Evolutionary conservation across 768 basidiomycete genomes (phyloP).

Genomic region (Piloderma croceum): DNA sequence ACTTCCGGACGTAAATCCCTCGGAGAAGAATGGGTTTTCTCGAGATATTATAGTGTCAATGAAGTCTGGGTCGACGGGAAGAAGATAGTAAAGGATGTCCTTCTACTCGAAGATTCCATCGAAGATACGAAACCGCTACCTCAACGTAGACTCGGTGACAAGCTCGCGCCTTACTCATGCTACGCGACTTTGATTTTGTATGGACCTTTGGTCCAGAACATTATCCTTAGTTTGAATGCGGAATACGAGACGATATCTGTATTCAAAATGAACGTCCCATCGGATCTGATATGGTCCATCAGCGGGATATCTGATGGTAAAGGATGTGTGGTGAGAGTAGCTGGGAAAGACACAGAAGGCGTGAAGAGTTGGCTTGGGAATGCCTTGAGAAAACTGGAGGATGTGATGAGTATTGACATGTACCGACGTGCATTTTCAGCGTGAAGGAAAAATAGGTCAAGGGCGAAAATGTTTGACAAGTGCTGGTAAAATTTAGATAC

Average conservation of each 20-base stretch:
- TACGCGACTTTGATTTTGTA: conserved; percentile 83
- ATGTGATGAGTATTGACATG: conserved; percentile 55
- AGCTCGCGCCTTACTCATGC: conserved; percentile 78
- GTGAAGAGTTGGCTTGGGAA: conserved; percentile 67
- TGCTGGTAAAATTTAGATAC: no score
- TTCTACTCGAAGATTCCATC: conserved; percentile 59
- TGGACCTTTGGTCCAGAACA: conserved; percentile 53
- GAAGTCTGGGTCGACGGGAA: conserved; percentile 66
- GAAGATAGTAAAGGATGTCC: conserved; percentile 69
- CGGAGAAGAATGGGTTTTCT: conserved; percentile 89
- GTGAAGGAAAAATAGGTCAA: no score
- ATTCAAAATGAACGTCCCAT: conserved; percentile 43
- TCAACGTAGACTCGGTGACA: conserved; percentile 48
- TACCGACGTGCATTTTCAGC: conserved; percentile 62
- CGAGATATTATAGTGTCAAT: conserved; percentile 79
- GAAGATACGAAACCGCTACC: conserved; percentile 20
- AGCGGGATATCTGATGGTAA: conserved; percentile 47
- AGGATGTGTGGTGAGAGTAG: conserved; percentile 64
- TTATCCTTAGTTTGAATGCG: conserved; percentile 43
- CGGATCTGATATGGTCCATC: conserved; percentile 80
- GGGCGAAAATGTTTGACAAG: no score
- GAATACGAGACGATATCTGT: conserved; percentile 55
- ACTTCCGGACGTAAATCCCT: conserved; percentile 80
- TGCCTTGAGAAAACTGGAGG: conserved; percentile 45
- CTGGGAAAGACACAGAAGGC: conserved; percentile 70